phyloP scores from a whole-genome alignment of 495 filamentous ascomycete species.

The Talaromyces stipitatus region DNA sequence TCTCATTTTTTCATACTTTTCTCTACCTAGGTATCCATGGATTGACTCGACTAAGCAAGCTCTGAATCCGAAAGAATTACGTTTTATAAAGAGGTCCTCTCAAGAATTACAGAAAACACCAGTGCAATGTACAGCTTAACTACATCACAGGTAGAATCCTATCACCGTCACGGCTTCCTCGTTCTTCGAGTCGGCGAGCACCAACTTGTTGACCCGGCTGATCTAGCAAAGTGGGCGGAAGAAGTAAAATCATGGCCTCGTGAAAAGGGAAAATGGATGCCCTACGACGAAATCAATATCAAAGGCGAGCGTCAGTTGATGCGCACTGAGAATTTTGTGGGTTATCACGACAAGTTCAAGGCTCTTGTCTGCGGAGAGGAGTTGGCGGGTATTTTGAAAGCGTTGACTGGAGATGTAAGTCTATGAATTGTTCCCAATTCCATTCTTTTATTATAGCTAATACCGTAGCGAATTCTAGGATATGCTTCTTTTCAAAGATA shows the following conservation, averaged over 20 bases:
- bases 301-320: slow-evolving; percentile 32
- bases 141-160: slow-evolving; percentile 22
- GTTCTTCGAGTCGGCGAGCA: slow-evolving; percentile 24
- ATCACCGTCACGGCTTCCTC: slow-evolving; percentile 31
- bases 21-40: no score
- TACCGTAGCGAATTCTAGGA: slow-evolving; percentile 13
- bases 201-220: slow-evolving; percentile 16
- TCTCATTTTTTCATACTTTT: not conserved
- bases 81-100: no score
- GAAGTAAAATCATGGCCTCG: slow-evolving; percentile 33
- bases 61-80: no score
- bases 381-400: slow-evolving; percentile 24
- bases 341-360: slow-evolving; percentile 29
- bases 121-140: slow-evolving; percentile 13
- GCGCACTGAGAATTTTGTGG: slow-evolving; percentile 36
- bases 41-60: no score
- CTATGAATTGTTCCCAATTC: not conserved
- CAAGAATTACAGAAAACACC: not conserved
- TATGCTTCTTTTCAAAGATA: slow-evolving; percentile 40
- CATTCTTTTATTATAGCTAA: not conserved
- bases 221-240: slow-evolving; percentile 28
- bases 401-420: slow-evolving; percentile 22
- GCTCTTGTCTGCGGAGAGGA: slow-evolving; percentile 24
- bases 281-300: slow-evolving; percentile 37
- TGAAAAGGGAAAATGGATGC: slow-evolving; percentile 34